A percentile compares a stretch with the other conserved stretches of the same genome.
Evolutionary conservation across 805 yeast species (phyloP).

Genomic region (Starmerella kuoi): DNA sequence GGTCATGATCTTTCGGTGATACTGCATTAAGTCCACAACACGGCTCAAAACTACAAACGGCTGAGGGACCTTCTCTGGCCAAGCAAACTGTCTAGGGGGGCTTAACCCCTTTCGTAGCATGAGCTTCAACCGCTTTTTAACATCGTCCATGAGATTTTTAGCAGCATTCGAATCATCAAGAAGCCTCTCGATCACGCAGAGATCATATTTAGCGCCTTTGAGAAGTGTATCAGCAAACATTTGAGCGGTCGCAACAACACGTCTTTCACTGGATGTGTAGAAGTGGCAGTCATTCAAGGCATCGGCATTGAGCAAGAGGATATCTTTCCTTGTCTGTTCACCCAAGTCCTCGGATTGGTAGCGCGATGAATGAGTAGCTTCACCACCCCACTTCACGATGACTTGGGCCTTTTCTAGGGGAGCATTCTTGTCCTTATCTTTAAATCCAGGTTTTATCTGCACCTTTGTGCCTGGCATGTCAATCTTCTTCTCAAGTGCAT

Average conservation of each 20-base stretch:
- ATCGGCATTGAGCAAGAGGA: slow-evolving; percentile 69
- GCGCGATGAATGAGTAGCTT: slow-evolving; percentile 94
- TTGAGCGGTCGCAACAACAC: slow-evolving; percentile 88
- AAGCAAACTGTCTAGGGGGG: slow-evolving; percentile 93
- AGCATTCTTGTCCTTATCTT: slow-evolving; percentile 30
- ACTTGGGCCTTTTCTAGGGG: slow-evolving; percentile 90
- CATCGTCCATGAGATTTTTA: slow-evolving; percentile 93
- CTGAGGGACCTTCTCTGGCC: slow-evolving; percentile 98
- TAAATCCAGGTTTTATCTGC: slow-evolving; percentile 68
- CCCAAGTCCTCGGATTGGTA: slow-evolving; percentile 93
- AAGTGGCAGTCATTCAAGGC: slow-evolving; percentile 77
- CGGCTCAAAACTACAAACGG: slow-evolving; percentile 88
- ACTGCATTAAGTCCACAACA: slow-evolving; percentile 90
- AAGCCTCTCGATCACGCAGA: slow-evolving; percentile 75
- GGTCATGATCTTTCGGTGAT: slow-evolving; percentile 72
- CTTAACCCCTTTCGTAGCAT: slow-evolving; percentile 87
- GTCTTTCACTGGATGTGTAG: slow-evolving; percentile 83
- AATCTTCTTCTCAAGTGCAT: slow-evolving; percentile 80
- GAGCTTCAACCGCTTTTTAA: slow-evolving; percentile 90
- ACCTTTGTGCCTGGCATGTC: slow-evolving; percentile 91
- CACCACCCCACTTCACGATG: slow-evolving; percentile 98
- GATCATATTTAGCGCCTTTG: slow-evolving; percentile 62
- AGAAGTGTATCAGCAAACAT: slow-evolving; percentile 69
- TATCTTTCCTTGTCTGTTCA: slow-evolving; percentile 87
- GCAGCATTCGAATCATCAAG: slow-evolving; percentile 97